Base-by-base conservation (phyloP, 192 early-diverging fungal genomes). In the Lobosporangium transversale region DNA sequence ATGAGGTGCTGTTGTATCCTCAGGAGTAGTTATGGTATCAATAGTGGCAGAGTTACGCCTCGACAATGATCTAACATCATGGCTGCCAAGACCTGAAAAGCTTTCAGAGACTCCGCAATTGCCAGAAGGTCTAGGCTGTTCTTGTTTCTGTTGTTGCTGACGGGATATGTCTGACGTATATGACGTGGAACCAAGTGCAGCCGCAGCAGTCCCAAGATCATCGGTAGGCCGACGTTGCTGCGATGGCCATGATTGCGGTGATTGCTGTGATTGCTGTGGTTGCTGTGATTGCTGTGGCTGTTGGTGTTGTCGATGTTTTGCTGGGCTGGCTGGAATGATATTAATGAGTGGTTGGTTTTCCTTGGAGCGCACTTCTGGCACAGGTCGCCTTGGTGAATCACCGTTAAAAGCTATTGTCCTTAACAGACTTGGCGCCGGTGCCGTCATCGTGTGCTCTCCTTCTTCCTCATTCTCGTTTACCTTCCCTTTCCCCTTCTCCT, bases 401-500 rank as follows among this genome's bases (percentile, higher is more conserved):
- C 71, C 71, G 18, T 75, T 60, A 47, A 66, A 66, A 2, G 54
- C 52, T 0, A 73, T 44, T 1, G 62, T 53, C 29, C 62, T 47
- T 11, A 59, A 50, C n/a, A 73, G 27, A 44, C 70, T 60, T 23
- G 63, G 43, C 2, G 63, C 26, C 11, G 70, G 51, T 2, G 62
- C 29, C 1, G 54, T 53, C 20, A 18, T 45, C 26, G 11, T 21
- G 14, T 45, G 20, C 15, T n/a, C 59, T 23, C 12, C 18, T 1
- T 50, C 45, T 43, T 32, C 29, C 33, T 10, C 37, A 40, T n/a
- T n/a, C n/a, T n/a, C n/a, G n/a, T n/a, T n/a, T n/a, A n/a, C n/a
- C n/a, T n/a, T n/a, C n/a, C n/a, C n/a, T n/a, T n/a, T n/a, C n/a
- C n/a, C n/a, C n/a, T n/a, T n/a, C n/a, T n/a, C n/a, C n/a, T n/a